Evolutionary conservation across 768 basidiomycete species (phyloP).

Genomic region (Pleurotus cornucopiae): DNA sequence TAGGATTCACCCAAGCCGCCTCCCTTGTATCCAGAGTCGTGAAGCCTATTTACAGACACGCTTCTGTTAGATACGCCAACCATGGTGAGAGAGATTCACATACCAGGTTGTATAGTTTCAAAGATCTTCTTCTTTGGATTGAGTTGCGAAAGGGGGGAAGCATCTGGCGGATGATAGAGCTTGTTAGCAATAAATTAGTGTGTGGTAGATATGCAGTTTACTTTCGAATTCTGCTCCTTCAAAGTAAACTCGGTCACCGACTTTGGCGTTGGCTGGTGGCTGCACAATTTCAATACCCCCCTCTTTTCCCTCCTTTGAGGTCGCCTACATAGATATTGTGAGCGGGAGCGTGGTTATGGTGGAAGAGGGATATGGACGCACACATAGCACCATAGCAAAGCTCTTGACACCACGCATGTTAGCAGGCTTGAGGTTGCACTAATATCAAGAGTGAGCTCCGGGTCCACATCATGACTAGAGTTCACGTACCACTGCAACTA

Average conservation of each 20-base stretch:
- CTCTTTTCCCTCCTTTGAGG: constrained; percentile 86
- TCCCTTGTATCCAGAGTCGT: constrained; percentile 83
- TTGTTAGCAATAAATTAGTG: neutral
- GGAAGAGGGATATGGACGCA: constrained; percentile 27
- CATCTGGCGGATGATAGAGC: constrained; percentile 31
- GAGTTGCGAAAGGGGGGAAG: constrained; percentile 72
- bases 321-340: constrained; percentile 50
- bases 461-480: neutral
- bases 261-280: constrained; percentile 80
- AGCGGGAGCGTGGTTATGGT: neutral
- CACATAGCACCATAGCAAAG: constrained; percentile 95
- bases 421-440: constrained; percentile 95
- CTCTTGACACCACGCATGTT: constrained; percentile 98
- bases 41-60: constrained; percentile 49
- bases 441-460: neutral
- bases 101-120: constrained; percentile 92
- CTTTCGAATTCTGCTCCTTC: constrained; percentile 86
- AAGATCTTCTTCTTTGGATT: constrained; percentile 99
- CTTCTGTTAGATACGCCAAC: too few species aligned
- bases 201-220: constrained; percentile 26
- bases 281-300: constrained; percentile 88
- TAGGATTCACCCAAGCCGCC: constrained; percentile 91
- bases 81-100: constrained; percentile 8
- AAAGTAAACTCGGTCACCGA: constrained; percentile 93
- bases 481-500: constrained; percentile 69